These are phyloP conservation scores for Catunica adiposa DNA, from an alignment of 2,329 filamentous ascomycete genomes.

Conservation along the genomic window DNA sequence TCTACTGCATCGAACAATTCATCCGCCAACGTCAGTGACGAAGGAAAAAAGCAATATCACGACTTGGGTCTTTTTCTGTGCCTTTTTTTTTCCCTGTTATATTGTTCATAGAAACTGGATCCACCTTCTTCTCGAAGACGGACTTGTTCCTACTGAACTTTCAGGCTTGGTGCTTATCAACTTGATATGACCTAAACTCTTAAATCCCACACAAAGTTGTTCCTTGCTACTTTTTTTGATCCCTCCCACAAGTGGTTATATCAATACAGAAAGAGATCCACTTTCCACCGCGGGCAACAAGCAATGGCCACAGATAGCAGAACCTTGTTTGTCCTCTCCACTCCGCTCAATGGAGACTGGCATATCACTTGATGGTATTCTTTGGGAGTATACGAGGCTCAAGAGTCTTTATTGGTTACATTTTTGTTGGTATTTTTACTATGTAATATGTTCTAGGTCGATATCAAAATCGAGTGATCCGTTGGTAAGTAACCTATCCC, in stretches of 20 bases:
- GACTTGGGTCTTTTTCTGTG: no score
- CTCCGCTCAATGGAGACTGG: neutral
- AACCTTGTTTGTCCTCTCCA: neutral
- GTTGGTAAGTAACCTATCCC: no score
- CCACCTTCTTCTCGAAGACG: no score
- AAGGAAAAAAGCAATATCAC: neutral
- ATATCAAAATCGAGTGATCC: no score
- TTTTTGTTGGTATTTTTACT: no score
- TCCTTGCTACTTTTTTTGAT: conserved; percentile 5
- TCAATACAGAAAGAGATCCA: conserved; percentile 2
- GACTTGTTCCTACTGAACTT: no score
- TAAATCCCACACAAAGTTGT: conserved; percentile 1
- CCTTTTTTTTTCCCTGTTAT: no score
- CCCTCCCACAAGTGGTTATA: conserved; percentile 11
- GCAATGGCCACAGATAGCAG: neutral
- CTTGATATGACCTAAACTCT: neutral
- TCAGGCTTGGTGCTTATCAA: no score
- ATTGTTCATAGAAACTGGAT: no score
- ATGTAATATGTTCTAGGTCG: no score
- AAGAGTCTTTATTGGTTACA: no score
- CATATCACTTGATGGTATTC: neutral
- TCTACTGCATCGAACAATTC: neutral
- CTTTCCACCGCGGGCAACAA: neutral
- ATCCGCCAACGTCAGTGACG: neutral
- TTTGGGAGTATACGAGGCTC: no score